These are phyloP conservation scores for Westerdykella sp. DNA, from an alignment of 2,329 filamentous ascomycete genomes.

Conservation along the genomic window DNA sequence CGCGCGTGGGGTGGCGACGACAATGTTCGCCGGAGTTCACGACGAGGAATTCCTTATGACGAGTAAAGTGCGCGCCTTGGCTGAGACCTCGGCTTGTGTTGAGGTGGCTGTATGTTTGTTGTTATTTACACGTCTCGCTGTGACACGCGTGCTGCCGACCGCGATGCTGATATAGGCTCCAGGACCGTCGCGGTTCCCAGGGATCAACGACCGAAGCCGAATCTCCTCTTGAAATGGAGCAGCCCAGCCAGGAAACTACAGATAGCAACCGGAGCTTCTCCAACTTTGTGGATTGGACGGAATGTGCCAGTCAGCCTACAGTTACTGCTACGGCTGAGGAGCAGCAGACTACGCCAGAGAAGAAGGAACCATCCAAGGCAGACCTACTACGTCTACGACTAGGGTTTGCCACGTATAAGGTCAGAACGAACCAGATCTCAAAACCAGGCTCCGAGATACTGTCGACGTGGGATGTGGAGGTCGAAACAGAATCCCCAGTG, in stretches of 20 bases:
- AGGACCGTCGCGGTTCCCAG: slow-evolving; percentile 24
- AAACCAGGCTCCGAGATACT: slow-evolving; percentile 57
- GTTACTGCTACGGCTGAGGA: slow-evolving; percentile 2
- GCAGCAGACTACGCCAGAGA: slow-evolving; percentile 9
- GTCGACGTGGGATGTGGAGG: slow-evolving; percentile 21
- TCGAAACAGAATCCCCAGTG: slow-evolving; percentile 13
- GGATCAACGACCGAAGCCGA: slow-evolving; percentile 33
- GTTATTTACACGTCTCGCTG: neutral
- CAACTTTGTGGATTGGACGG: slow-evolving; percentile 44
- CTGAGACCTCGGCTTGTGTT: neutral
- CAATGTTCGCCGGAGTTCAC: neutral
- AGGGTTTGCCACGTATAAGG: slow-evolving; percentile 66
- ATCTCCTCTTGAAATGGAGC: slow-evolving; percentile 18
- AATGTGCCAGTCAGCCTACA: slow-evolving; percentile 37
- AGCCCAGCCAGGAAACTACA: neutral
- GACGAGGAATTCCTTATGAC: neutral
- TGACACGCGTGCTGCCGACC: slow-evolving; percentile 7
- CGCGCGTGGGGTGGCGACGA: slow-evolving; percentile 12
- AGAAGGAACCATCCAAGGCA: slow-evolving; percentile 47
- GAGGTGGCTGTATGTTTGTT: no score
- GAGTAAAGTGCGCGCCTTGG: neutral
- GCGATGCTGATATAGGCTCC: slow-evolving; percentile 4
- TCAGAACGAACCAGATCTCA: slow-evolving; percentile 64
- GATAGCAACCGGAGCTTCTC: slow-evolving; percentile 41
- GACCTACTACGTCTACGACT: slow-evolving; percentile 64